phyloP scores from a whole-genome alignment of 2,329 filamentous ascomycete genomes.

The Orbilia oligospora region DNA sequence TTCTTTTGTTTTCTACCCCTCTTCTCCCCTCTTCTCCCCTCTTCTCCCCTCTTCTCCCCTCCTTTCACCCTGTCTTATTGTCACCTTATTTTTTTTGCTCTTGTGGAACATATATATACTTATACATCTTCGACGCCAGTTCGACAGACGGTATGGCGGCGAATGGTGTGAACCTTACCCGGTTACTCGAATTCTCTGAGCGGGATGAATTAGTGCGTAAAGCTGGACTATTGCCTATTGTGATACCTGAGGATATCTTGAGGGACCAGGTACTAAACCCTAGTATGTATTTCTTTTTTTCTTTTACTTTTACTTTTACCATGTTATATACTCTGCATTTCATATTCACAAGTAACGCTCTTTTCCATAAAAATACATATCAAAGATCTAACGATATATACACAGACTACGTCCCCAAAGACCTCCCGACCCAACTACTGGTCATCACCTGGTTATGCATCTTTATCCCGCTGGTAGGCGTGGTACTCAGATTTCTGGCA shows the following conservation, averaged over 20 bases:
- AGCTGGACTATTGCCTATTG: constrained; percentile 33
- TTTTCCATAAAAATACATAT: not conserved
- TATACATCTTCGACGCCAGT: not conserved
- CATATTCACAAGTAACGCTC: not conserved
- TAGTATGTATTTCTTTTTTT: constrained; percentile 43
- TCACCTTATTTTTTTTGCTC: not conserved
- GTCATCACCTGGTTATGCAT: constrained; percentile 45
- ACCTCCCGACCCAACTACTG: constrained; percentile 23
- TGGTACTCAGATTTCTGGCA: constrained; percentile 37
- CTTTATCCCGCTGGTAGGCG: constrained; percentile 37
- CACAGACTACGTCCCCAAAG: constrained; percentile 44
- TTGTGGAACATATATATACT: not conserved
- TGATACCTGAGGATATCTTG: constrained; percentile 45
- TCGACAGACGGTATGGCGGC: constrained; percentile 35
- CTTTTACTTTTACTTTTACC: not conserved
- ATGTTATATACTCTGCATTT: not conserved
- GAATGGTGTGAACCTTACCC: constrained; percentile 41
- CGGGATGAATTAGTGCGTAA: constrained; percentile 15
- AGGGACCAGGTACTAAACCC: constrained; percentile 37
- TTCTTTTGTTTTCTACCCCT: no score
- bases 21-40: no score
- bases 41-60: not conserved
- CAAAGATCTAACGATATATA: not conserved
- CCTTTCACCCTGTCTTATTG: not conserved
- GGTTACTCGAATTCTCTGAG: constrained; percentile 31